Percentiles rank a stretch among this genome's conserved stretches.
Conservation (phyloP, 768 basidiomycete genomes). For the Cystofilobasidium macerans region DNA sequence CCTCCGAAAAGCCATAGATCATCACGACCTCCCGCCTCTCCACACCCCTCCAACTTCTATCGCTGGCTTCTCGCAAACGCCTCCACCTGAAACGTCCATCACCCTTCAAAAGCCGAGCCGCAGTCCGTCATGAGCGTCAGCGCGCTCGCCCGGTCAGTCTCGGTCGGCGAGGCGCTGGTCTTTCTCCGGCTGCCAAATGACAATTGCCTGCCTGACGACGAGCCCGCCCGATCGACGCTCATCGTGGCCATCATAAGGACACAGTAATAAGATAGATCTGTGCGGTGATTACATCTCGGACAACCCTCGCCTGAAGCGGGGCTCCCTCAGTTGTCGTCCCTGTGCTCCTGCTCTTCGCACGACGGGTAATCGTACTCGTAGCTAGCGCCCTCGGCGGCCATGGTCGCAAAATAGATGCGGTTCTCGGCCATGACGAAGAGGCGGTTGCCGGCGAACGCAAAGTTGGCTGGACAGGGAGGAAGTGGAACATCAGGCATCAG, state of each 20-base stretch:
- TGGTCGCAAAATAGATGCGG: constrained; percentile 21
- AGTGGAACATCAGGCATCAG: no score
- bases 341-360: background rate
- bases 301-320: no score
- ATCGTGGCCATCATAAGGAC: no score
- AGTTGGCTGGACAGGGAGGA: constrained; percentile 1
- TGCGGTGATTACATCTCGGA: no score
- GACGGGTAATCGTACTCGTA: constrained; percentile 8
- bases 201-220: no score
- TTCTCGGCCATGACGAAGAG: constrained; percentile 23
- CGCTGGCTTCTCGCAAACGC: background rate
- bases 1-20: no score
- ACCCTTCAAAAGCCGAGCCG: no score
- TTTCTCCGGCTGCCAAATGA: no score
- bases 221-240: no score
- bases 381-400: constrained; percentile 16
- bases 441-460: constrained; percentile 4
- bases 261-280: no score
- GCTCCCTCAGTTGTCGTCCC: background rate
- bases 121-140: background rate
- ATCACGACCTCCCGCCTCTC: background rate
- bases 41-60: no score
- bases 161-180: background rate
- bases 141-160: background rate
- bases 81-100: background rate